Base-by-base conservation (phyloP, 2,329 filamentous ascomycete genomes). In the Parafenestella ontariensis region DNA sequence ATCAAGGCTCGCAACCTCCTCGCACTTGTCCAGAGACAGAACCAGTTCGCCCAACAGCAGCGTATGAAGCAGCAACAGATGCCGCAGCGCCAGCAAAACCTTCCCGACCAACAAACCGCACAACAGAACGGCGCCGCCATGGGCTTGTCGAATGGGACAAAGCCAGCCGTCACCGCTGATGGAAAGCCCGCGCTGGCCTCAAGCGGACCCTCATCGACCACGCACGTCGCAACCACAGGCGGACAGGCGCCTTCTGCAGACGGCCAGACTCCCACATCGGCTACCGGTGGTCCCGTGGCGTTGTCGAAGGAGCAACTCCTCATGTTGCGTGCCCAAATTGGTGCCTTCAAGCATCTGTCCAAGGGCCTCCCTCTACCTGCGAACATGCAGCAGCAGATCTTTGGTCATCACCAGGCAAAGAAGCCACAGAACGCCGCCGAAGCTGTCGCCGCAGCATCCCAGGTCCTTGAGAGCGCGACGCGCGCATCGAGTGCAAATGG, bases 311-410 rank as follows among this genome's bases (percentile, higher is more conserved):
- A 95, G 52, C 95, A 99, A 73, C 80, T 96, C 41, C 82, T 84
- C 21, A 86, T 91, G 39, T 80, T 99, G 9, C 85, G 91, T 56
- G 88, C 90, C 62, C 95, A 99, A 74, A 96, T 98, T 46, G 84
- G 89, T 65, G 93, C 94, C 0, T 98, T 97, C 78, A 96, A 96
- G 77, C 84, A 92, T 62, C 82, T 99, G 3, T 89, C 91, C 5
- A 96, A 95, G 76, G 96, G 96, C 64, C 83, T 89, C 13, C 89
- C 92, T 0, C 86, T 98, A 3, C 92, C 94, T 1, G 77, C 85
- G 26, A 84, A 86, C 58, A 85, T 96, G 61, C 92, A 96, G 72
- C 90, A 94, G 69, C 87, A 90, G 44, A 87, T 98, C 33, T 96
- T 93, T 72, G 83, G 89, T 40, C 87, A 89, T 53, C 86, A 89